Conservation (phyloP, 441 rosid genomes). For the Kokia cookei region DNA sequence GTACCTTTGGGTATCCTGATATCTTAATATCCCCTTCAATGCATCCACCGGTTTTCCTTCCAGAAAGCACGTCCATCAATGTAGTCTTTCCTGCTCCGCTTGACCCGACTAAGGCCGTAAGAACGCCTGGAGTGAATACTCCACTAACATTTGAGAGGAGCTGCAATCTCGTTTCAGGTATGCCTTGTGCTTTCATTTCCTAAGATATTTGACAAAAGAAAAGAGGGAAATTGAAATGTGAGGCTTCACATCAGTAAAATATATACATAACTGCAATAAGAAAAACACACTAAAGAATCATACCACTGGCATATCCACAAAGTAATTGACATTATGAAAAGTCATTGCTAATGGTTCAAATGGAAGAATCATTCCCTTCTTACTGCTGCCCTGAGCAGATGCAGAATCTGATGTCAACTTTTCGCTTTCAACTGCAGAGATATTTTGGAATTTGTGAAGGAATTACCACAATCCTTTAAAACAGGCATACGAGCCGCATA, state of each 20-base stretch:
- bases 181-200: constrained; percentile 73
- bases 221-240: neutral
- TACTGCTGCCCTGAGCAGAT: constrained; percentile 21
- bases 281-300: neutral
- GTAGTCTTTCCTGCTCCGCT: constrained; percentile 99
- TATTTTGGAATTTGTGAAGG: neutral
- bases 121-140: constrained; percentile 88
- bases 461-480: neutral
- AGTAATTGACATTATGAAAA: constrained; percentile 86
- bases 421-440: constrained; percentile 15
- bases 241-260: neutral
- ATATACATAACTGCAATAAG: neutral
- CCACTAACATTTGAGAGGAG: constrained; percentile 82
- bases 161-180: constrained; percentile 65
- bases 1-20: constrained; percentile 79
- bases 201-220: constrained; percentile 15
- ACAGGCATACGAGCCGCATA: neutral
- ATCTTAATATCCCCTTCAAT: constrained; percentile 82
- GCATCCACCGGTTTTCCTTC: constrained; percentile 91
- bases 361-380: constrained; percentile 92
- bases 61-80: constrained; percentile 97
- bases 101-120: constrained; percentile 90
- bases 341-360: constrained; percentile 89
- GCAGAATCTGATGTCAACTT: constrained; percentile 4
- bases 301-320: constrained; percentile 91